These are phyloP conservation scores for Multifurca ochricompacta DNA, from an alignment of 768 basidiomycete genomes.

Conservation along the genomic window DNA sequence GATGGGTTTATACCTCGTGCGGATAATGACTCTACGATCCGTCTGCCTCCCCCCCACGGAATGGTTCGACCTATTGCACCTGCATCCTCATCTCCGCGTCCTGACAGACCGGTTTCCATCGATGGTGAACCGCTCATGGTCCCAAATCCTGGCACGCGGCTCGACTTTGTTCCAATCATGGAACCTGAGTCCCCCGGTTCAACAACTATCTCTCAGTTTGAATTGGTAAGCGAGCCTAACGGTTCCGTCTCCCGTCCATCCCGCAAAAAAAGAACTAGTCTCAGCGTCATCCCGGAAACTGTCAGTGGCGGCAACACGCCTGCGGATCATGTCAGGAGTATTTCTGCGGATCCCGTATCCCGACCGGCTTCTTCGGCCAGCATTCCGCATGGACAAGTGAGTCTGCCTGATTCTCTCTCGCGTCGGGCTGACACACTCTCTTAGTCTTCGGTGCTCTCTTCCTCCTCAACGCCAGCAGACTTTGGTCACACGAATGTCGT, in stretches of 20 bases:
- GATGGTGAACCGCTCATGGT: conserved; percentile 18
- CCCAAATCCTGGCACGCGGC: conserved; percentile 13
- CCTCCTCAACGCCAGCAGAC: neutral
- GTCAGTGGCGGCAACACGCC: conserved; percentile 19
- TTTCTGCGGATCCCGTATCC: conserved; percentile 7
- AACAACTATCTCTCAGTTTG: conserved; percentile 22
- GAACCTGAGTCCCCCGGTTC: conserved; percentile 19
- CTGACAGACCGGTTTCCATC: neutral
- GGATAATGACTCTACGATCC: conserved; percentile 15
- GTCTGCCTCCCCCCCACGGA: conserved; percentile 19
- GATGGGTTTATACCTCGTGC: conserved; percentile 19
- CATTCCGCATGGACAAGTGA: conserved; percentile 3
- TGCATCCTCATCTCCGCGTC: neutral
- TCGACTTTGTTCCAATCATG: neutral
- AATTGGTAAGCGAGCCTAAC: conserved; percentile 19
- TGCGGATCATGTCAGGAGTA: conserved; percentile 12
- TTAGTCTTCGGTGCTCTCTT: neutral
- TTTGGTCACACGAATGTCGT: neutral
- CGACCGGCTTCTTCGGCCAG: conserved; percentile 7
- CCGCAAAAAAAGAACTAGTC: conserved; percentile 9
- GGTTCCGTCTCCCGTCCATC: conserved; percentile 11
- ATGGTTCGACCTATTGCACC: conserved; percentile 10
- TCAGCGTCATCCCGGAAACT: conserved; percentile 16
- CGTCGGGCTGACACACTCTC: neutral
- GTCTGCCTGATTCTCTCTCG: neutral